phyloP scores from a whole-genome alignment of 768 basidiomycete species.

The Mycena venus region DNA sequence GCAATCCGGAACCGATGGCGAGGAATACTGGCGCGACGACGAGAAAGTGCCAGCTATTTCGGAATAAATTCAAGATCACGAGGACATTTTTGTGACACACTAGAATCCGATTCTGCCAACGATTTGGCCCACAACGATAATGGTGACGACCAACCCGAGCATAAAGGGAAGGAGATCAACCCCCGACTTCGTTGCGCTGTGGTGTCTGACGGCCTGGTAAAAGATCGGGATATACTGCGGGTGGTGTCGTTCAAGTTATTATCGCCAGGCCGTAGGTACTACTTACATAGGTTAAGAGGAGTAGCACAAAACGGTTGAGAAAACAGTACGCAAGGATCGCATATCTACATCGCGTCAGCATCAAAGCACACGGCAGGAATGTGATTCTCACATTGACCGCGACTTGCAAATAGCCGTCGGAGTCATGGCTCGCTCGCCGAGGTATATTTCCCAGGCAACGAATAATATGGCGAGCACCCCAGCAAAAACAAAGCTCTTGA shows the following conservation, averaged over 20 bases:
- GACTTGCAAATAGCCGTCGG: conserved; percentile 11
- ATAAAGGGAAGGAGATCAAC: conserved; percentile 26
- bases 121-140: not conserved
- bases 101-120: conserved; percentile 16
- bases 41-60: conserved; percentile 25
- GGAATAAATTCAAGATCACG: no score
- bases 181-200: conserved; percentile 24
- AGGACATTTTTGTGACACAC: not conserved
- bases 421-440: conserved; percentile 17
- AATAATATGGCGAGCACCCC: conserved; percentile 5
- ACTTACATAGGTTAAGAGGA: conserved; percentile 11
- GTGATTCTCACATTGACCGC: not conserved
- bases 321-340: conserved; percentile 12
- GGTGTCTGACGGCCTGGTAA: conserved; percentile 18
- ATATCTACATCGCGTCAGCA: not conserved
- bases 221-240: conserved; percentile 27
- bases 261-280: no score
- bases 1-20: conserved; percentile 20
- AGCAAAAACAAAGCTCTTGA: conserved; percentile 1
- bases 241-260: not conserved
- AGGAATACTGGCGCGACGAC: conserved; percentile 10
- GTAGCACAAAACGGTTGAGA: conserved; percentile 10
- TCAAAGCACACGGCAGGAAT: no score
- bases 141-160: not conserved
- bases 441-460: conserved; percentile 19